Base-by-base conservation (phyloP, 192 early-diverging fungal species). In the Backusella liffmaniae region DNA sequence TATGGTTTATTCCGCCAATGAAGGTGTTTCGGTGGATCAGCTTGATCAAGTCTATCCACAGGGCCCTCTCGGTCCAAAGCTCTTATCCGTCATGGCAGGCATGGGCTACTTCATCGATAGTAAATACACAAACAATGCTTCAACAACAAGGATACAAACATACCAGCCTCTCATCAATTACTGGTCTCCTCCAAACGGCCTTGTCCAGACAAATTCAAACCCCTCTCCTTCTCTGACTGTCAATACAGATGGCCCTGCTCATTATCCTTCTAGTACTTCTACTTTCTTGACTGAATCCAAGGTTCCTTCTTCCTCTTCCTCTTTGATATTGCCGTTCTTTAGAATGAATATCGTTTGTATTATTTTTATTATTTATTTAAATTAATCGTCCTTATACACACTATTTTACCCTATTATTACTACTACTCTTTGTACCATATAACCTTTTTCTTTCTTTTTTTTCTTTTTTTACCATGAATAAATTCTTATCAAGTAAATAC, bases 41-140 rank as follows among this genome's bases (percentile, higher is more conserved):
- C 36, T 74, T n/a, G 59, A 46, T 29, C 21, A 66, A 23, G 16
- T 73, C 13, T 76, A 67, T 46, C 67, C 81, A 0, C 8, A 39
- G 23, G 80, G 83, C 21, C 76, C 85, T 21, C 41, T 86, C 34
- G 83, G 85, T 8, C 85, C 83, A 9, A 72, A 82, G 26, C 65
- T 86, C 26, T 12, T 66, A 2, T 30, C 3, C 1, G 36, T 83
- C 26, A 44, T 86, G 21, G 53, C 71, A 5, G 74, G 29, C n/a
- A 39, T 86, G 10, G 84, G 84, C 2, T 86, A 83, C 41, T 41
- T 23, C 23, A 29, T 62, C 0, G 12, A 29, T 12, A 12, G 9
- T 4, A 62, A 62, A 29, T 29, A 62, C 6, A 62, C 21, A 3
- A 4, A 3, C 56, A 26, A 62, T 7, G 16, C 56, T 26, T 32